Base-by-base conservation (phyloP, 1,284 basidiomycete species). In the Ustilago sp. region DNA sequence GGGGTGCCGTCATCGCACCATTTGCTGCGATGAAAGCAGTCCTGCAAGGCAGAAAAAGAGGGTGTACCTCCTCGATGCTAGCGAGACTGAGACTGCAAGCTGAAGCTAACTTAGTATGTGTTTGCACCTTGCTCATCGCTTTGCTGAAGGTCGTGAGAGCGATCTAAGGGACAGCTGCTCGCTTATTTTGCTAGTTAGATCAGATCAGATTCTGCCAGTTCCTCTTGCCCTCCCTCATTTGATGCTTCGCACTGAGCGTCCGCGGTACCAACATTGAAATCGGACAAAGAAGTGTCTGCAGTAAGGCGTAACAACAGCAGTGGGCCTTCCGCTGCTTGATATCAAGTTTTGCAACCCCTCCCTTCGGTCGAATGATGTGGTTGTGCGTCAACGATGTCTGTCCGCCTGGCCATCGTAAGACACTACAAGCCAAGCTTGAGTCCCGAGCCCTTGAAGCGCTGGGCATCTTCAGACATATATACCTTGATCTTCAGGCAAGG, bases 1-100 rank as follows among this genome's bases (percentile, higher is more conserved):
- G 50, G 57, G 51, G 70, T 73, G 65, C 57, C 65, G 70, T 73
- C 70, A 73, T 67, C 65, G 61, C n/a, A 61, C 13, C 36, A 50
- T 50, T 28, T 50, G 48, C n/a, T 8, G 23, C 43, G 43, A 45
- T 45, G 31, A 50, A 32, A 50, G 48, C 48, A 28, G 31, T 50
- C 39, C 23, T 63, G 64, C 69, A 67, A 47, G 43, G 43, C 43
- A 13, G 9, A 31, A 50, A 28, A 50, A 28, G 23, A 50, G 48
- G 48, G 31, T 50, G 48, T 32, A 9, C 19, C 13, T 17, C 19
- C 17, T 32, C 11, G 12, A 28, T 28, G 48, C 48, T 50, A 50
- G 13, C 48, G 31, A 50, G n/a, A 23, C 19, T 48, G 45, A 50
- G n/a, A 23, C 19, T 48, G 45, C 23, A 48, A 19, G 23, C 9